A percentile compares a stretch with the other conserved stretches of the same genome.
Conservation (phyloP, 768 basidiomycete species). For the Panaeolus papilionaceus region DNA sequence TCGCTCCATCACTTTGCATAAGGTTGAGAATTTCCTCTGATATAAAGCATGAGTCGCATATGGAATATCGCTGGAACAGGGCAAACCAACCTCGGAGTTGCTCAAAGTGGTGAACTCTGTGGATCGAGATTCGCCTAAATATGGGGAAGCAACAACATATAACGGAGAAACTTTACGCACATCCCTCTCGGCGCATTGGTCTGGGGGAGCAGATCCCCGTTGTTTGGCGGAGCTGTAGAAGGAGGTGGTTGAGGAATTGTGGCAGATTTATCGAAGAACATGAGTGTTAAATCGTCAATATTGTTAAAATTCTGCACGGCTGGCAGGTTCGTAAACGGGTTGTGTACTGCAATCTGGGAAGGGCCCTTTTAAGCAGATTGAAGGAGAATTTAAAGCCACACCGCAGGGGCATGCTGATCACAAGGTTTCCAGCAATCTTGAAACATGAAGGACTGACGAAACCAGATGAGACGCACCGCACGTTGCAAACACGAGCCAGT, state of each 20-base stretch:
- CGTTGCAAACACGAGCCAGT: slow-evolving; percentile 13
- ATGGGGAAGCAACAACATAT: neutral
- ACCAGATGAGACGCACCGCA: neutral
- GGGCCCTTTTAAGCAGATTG: slow-evolving; percentile 13
- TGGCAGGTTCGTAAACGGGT: slow-evolving; percentile 20
- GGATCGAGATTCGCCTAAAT: slow-evolving; percentile 8
- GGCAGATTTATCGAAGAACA: slow-evolving; percentile 10
- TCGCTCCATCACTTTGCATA: slow-evolving; percentile 37
- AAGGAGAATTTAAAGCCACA: slow-evolving; percentile 2
- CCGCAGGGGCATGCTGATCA: slow-evolving; percentile 20
- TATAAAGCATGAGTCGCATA: slow-evolving; percentile 11
- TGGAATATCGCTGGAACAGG: neutral
- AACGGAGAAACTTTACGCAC: neutral
- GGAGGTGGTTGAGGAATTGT: neutral
- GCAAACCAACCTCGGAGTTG: slow-evolving; percentile 42
- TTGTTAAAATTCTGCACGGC: slow-evolving; percentile 4
- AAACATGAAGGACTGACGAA: neutral
- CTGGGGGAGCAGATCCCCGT: neutral
- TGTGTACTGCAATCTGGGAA: slow-evolving; percentile 2
- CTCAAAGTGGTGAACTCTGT: slow-evolving; percentile 38
- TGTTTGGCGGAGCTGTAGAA: neutral
- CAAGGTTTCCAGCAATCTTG: neutral
- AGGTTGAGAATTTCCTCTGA: slow-evolving; percentile 47
- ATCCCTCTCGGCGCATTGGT: neutral
- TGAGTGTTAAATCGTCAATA: slow-evolving; percentile 14